These are phyloP conservation scores for Aspergillus sclerotiicarbonarius DNA, from an alignment of 495 filamentous ascomycete genomes.

Conservation along the genomic window DNA sequence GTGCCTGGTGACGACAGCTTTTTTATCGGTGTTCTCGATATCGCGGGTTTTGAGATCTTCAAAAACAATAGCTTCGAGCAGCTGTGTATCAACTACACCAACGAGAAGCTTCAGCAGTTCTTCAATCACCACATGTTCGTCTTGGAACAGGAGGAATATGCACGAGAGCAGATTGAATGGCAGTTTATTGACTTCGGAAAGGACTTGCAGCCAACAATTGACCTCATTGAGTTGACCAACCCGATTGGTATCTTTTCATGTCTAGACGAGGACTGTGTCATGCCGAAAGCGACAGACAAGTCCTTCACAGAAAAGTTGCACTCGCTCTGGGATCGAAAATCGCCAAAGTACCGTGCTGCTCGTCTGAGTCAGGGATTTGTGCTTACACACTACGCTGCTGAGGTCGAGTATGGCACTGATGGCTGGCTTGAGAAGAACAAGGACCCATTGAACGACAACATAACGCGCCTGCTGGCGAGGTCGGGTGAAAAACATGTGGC, in stretches of 20 bases:
- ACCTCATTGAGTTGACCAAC: conserved; percentile 92
- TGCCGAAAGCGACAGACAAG: conserved; percentile 98
- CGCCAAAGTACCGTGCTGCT: conserved; percentile 85
- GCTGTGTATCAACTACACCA: conserved; percentile 99
- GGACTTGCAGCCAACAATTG: conserved; percentile 96
- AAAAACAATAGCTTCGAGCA: conserved; percentile 98
- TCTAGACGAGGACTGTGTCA: conserved; percentile 95
- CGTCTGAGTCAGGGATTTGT: conserved; percentile 90
- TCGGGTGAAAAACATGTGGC: conserved; percentile 83
- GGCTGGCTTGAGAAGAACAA: conserved; percentile 99
- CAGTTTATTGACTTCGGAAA: conserved; percentile 99
- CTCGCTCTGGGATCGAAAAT: conserved; percentile 93
- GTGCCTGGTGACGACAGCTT: conserved; percentile 79
- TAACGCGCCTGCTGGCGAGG: conserved; percentile 80
- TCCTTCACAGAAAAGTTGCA: conserved; percentile 97
- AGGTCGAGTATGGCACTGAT: conserved; percentile 94
- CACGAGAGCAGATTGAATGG: conserved; percentile 97
- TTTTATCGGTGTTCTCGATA: conserved; percentile 98
- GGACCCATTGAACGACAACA: conserved; percentile 94
- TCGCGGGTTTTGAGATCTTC: conserved; percentile 99
- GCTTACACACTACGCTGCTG: conserved; percentile 97
- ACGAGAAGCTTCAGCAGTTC: conserved; percentile 98
- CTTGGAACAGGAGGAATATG: conserved; percentile 97
- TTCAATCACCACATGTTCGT: conserved; percentile 99
- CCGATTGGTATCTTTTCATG: conserved; percentile 99